Base-by-base conservation (phyloP, 129 eudicot species). In the Flaveria robusta region DNA sequence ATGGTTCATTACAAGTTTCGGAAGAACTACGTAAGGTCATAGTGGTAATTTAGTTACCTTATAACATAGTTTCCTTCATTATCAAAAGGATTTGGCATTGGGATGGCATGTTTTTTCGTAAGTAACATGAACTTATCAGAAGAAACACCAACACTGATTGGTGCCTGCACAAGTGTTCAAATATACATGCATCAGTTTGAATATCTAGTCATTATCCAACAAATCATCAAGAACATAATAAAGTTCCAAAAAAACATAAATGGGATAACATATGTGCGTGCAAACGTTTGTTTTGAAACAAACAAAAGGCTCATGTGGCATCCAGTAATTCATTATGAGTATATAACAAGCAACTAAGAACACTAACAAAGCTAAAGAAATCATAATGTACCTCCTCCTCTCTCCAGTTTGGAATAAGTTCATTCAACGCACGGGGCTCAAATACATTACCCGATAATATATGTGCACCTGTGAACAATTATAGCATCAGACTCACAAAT, bases 111-210 rank as follows among this genome's bases (percentile, higher is more conserved):
- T 56, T 74, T 82, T 64, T 82, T 81, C 1, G 90, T 85, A 71
- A 94, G 97, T 45, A 94, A 74, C 97, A 87, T 91, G 84, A 94
- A 94, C 81, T 94, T 87, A 71, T 94, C 98, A 62, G 97, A 91
- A 74, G 97, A 78, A 71, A 94, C 98, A 77, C 96, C 89, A 42
- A 87, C 87, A 7, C 89, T 84, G 37, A 94, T 77, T 2, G 97
- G 98, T 54, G 97, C 94, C 98, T 94, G 89, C 60, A 79, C 63
- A 85, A 26, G 47, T 8, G 31, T 80, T 82, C 16, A 47, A 18
- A 49, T 31, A 62, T 4, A 18, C 9, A 19, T 1, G 8, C 13
- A 23, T 47, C 37, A 66, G 24, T 60, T 51, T 46, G 16, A 43
- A 42, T 10, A 73, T 5, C 42, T 23, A 7, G 20, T 26, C 46